A percentile compares a stretch with the other conserved stretches of the same genome.
These are phyloP conservation scores for Daldinia grandis DNA, from an alignment of 495 filamentous ascomycete species.

Conservation along the genomic window DNA sequence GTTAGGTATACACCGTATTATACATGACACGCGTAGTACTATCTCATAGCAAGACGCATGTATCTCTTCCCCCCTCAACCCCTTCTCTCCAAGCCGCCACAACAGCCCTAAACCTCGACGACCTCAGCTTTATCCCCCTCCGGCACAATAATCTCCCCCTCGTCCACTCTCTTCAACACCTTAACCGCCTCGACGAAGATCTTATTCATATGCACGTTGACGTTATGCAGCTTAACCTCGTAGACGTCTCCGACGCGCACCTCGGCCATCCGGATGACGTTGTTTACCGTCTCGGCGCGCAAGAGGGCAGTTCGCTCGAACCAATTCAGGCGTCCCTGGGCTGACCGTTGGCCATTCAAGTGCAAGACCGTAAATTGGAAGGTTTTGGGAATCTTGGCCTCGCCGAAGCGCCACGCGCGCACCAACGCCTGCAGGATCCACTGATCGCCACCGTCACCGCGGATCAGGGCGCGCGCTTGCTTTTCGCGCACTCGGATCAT, in stretches of 20 bases:
- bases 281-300: slow-evolving; percentile 45
- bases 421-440: slow-evolving; percentile 77
- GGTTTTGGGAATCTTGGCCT: slow-evolving; percentile 66
- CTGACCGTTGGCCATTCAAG: slow-evolving; percentile 13
- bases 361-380: slow-evolving; percentile 63
- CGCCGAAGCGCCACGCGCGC: slow-evolving; percentile 77
- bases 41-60: not conserved
- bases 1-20: not conserved
- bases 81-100: not conserved
- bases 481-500: slow-evolving; percentile 61
- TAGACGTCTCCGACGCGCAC: slow-evolving; percentile 60
- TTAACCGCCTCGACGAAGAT: slow-evolving; percentile 63
- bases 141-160: not conserved
- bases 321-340: slow-evolving; percentile 51
- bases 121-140: not conserved
- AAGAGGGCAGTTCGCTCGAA: slow-evolving; percentile 49
- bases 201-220: slow-evolving; percentile 61
- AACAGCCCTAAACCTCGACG: slow-evolving; percentile 3
- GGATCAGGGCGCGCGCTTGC: slow-evolving; percentile 44
- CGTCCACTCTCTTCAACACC: slow-evolving; percentile 48
- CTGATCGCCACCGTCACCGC: slow-evolving; percentile 46
- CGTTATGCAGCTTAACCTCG: slow-evolving; percentile 64
- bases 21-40: not conserved
- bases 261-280: slow-evolving; percentile 47
- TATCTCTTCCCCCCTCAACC: not conserved